These are phyloP conservation scores for Stagonosporopsis vannaccii DNA, from an alignment of 2,329 filamentous ascomycete species.

Conservation along the genomic window DNA sequence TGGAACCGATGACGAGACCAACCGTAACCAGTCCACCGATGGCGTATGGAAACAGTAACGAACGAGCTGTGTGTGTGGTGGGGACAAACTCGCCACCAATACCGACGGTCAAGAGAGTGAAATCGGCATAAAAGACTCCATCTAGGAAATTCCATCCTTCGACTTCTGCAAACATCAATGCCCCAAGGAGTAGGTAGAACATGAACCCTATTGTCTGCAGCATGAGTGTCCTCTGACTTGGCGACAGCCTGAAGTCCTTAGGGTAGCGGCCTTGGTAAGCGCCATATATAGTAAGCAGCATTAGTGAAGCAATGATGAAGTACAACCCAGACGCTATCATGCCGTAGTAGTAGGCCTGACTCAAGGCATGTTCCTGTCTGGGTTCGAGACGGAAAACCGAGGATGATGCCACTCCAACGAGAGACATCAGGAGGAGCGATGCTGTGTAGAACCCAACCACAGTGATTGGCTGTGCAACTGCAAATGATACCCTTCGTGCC, in stretches of 20 bases:
- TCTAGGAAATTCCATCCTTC: conserved; percentile 63
- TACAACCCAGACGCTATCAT: conserved; percentile 65
- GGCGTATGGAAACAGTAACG: conserved; percentile 62
- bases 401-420: conserved; percentile 58
- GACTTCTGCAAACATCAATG: conserved; percentile 56
- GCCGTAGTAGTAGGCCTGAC: conserved; percentile 67
- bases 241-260: conserved; percentile 64
- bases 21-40: conserved; percentile 63
- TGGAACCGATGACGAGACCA: conserved; percentile 63
- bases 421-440: conserved; percentile 61
- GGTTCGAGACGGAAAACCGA: conserved; percentile 54
- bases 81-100: conserved; percentile 61
- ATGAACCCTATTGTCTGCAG: conserved; percentile 60
- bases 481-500: conserved; percentile 62
- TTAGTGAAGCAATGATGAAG: conserved; percentile 62
- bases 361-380: conserved; percentile 55
- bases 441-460: conserved; percentile 66
- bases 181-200: conserved; percentile 57
- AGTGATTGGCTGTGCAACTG: conserved; percentile 65
- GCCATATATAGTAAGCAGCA: conserved; percentile 64
- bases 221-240: conserved; percentile 64
- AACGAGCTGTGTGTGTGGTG: conserved; percentile 57
- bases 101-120: conserved; percentile 64
- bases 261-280: conserved; percentile 62
- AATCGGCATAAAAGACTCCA: conserved; percentile 64